These are phyloP conservation scores for Acanthamoeba sp. DNA, from an alignment of 208 protist species.

Conservation along the genomic window DNA sequence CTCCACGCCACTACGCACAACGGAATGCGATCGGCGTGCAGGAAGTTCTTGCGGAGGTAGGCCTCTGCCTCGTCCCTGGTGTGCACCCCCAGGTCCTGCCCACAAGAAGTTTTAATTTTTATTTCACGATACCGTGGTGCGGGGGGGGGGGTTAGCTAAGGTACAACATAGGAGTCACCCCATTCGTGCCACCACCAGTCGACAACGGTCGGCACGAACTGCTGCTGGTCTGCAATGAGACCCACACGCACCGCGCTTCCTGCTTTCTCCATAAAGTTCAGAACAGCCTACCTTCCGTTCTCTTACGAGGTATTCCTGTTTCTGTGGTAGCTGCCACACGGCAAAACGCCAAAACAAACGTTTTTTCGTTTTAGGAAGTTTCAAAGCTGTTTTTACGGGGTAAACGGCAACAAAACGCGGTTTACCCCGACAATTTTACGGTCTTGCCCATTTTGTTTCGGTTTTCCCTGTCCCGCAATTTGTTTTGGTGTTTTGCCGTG, in stretches of 20 bases:
- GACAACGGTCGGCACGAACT: background rate
- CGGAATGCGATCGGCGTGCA: slow-evolving; percentile 1
- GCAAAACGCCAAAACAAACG: too few species aligned
- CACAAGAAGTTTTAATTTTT: background rate
- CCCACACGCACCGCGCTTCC: background rate
- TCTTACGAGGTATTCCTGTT: too few species aligned
- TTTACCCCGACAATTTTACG: too few species aligned
- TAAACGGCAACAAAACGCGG: too few species aligned
- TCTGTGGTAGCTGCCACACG: too few species aligned
- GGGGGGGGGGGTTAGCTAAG: background rate
- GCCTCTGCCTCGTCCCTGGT: background rate
- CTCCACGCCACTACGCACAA: slow-evolving; percentile 9
- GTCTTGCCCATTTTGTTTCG: too few species aligned
- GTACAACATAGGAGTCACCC: slow-evolving; percentile 13
- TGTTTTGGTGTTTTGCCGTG: too few species aligned
- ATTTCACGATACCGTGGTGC: background rate
- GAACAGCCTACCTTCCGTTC: too few species aligned
- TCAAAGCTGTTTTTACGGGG: too few species aligned
- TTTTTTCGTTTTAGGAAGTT: too few species aligned
- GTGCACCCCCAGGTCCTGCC: slow-evolving; percentile 15
- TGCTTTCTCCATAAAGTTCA: background rate
- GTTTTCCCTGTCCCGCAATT: too few species aligned
- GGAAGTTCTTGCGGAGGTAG: background rate
- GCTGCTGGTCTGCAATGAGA: slow-evolving; percentile 2
- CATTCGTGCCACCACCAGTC: slow-evolving; percentile 26